Base-by-base conservation (phyloP, 371 early-diverging fungal genomes). In the Mucor irregularis region DNA sequence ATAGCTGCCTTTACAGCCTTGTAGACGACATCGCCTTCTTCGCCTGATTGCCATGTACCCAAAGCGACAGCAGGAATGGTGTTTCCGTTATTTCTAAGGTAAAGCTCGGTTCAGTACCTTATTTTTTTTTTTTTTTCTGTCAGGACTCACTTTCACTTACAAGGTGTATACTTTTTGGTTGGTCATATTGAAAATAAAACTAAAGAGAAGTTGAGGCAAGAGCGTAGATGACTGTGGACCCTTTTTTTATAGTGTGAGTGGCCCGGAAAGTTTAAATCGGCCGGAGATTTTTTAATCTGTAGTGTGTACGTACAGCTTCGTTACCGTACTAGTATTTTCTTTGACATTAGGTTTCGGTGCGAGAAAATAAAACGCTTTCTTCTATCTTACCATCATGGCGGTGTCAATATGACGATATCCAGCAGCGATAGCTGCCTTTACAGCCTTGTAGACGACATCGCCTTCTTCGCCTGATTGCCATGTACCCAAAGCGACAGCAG, bases 361-460 rank as follows among this genome's bases (percentile, higher is more conserved):
- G 16, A 28, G 33, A 56, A 24, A 5, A n/a, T 8, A 34, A 11
- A 5, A 24, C 14, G 14, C n/a, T 57, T 2, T 35, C 88, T 17
- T 8, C 40, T n/a, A 11, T 44, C 55, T 60, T 66, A 75, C 72
- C 64, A 48, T 57, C 64, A 66, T 50, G 6, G 91, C 91, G 21
- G 88, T 81, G 66, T 93, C 76, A 37, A 80, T 70, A 48, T 74
- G 78, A 40, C 74, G 73, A 30, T 80, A 80, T 5, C 77, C 81
- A 53, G 65, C 56, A 25, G 67, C 53, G 37, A 81, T 52, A 26
- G 78, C 74, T 10, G 64, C 50, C 48, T 71, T 71, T 56, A 77
- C 62, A 17, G 78, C 72, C 4, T 58, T 64, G 35, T 74, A 69
- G 6, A 68, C 72, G 31, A 62, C 61, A 13, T 74, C 71, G 11